These are phyloP conservation scores for Sporothrix globosa DNA, from an alignment of 2,329 filamentous ascomycete genomes.

Conservation along the genomic window DNA sequence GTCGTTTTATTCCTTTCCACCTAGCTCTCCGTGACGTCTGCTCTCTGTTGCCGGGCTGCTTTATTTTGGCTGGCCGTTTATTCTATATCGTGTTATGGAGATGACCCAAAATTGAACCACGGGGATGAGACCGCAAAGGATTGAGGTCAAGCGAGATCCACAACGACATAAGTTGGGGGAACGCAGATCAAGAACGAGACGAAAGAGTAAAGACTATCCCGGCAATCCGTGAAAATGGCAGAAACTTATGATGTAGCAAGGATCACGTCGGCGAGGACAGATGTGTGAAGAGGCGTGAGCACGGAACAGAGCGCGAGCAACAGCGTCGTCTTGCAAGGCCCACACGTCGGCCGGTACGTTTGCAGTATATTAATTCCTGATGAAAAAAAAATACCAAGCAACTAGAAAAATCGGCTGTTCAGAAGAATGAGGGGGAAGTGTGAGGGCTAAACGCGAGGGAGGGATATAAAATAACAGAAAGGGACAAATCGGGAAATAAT, in stretches of 20 bases:
- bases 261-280: neutral
- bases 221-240: neutral
- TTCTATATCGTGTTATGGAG: conserved; percentile 8
- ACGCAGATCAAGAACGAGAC: neutral
- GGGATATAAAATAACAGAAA: neutral
- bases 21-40: neutral
- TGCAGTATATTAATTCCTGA: neutral
- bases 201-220: neutral
- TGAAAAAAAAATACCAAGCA: neutral
- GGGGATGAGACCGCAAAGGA: conserved; percentile 2
- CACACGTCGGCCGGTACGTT: neutral
- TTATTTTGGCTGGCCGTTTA: conserved; percentile 6
- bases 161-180: neutral
- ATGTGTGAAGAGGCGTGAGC: neutral
- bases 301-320: neutral
- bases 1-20: neutral
- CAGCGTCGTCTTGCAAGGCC: neutral
- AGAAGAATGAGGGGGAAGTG: neutral
- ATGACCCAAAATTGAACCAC: conserved; percentile 1
- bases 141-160: neutral
- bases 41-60: neutral
- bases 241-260: neutral
- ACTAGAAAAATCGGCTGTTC: conserved; percentile 3
- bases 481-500: neutral
- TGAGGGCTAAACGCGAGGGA: conserved; percentile 17